These are phyloP conservation scores for Halophytophthora polymorphica DNA, from an alignment of 352 stramenopile species.

Conservation along the genomic window DNA sequence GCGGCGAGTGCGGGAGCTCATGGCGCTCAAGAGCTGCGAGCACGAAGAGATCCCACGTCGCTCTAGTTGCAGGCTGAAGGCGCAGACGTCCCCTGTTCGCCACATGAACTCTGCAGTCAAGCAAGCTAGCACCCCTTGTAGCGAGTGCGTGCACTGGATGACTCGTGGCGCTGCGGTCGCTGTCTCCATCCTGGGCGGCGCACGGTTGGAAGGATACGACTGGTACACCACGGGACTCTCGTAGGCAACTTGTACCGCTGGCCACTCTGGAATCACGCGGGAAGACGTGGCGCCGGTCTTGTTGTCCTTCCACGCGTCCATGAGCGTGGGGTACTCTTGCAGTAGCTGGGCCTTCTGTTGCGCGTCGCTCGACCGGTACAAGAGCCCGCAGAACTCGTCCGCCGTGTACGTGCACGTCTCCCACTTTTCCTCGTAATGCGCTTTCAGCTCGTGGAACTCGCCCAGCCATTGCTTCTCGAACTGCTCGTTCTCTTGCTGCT, in stretches of 20 bases:
- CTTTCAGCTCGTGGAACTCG: conserved; percentile 50
- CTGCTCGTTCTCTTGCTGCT: conserved; percentile 40
- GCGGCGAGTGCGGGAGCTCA: conserved; percentile 24
- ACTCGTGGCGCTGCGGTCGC: neutral
- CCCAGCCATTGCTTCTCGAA: conserved; percentile 59
- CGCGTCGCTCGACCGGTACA: conserved; percentile 48
- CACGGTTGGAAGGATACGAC: neutral
- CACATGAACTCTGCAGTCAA: conserved; percentile 50
- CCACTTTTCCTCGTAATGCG: conserved; percentile 48
- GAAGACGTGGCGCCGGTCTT: conserved; percentile 14
- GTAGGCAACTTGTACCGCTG: conserved; percentile 20
- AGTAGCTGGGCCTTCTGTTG: conserved; percentile 46
- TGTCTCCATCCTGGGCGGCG: neutral
- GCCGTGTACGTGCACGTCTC: conserved; percentile 65
- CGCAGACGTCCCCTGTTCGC: conserved; percentile 26
- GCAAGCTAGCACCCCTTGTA: conserved; percentile 25
- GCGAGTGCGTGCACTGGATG: conserved; percentile 28
- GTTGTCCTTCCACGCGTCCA: conserved; percentile 48
- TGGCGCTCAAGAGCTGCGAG: conserved; percentile 25
- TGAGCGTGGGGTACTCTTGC: conserved; percentile 54
- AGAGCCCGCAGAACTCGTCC: conserved; percentile 62
- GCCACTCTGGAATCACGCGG: conserved; percentile 38
- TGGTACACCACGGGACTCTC: conserved; percentile 17
- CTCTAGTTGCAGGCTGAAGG: conserved; percentile 37
- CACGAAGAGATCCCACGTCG: conserved; percentile 37